Percentiles rank a stretch among this genome's conserved stretches.
These are phyloP conservation scores for Pseudocercospora vitis DNA, from an alignment of 2,329 filamentous ascomycete genomes.

Conservation along the genomic window DNA sequence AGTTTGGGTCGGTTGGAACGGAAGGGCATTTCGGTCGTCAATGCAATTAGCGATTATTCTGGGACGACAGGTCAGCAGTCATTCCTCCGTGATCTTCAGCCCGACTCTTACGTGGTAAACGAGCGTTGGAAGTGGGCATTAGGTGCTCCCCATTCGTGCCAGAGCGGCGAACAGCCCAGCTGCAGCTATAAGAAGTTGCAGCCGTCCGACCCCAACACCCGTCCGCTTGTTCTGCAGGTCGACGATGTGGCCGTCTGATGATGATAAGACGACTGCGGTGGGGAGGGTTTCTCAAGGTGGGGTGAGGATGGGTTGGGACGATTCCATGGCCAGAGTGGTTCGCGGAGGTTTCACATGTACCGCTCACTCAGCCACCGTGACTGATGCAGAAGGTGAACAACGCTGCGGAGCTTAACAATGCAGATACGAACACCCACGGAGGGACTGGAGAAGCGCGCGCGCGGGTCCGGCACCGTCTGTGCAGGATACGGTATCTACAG, in stretches of 20 bases:
- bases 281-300: neutral
- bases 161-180: neutral
- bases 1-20: conserved; percentile 14
- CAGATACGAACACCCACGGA: neutral
- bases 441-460: neutral
- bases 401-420: neutral
- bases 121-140: neutral
- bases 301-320: neutral
- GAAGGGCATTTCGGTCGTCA: conserved; percentile 10
- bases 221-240: neutral
- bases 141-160: neutral
- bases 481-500: conserved; percentile 1
- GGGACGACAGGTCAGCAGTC: too few species aligned
- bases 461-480: neutral
- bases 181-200: conserved; percentile 2
- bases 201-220: neutral
- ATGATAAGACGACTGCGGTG: too few species aligned
- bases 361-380: conserved; percentile 4
- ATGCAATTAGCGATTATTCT: conserved; percentile 2
- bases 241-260: neutral
- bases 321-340: conserved; percentile 1
- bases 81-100: neutral
- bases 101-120: neutral
- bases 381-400: neutral
- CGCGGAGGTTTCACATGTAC: conserved; percentile 1